Base-by-base conservation (phyloP, 1,284 basidiomycete genomes). In the Blastosporella zonata region DNA sequence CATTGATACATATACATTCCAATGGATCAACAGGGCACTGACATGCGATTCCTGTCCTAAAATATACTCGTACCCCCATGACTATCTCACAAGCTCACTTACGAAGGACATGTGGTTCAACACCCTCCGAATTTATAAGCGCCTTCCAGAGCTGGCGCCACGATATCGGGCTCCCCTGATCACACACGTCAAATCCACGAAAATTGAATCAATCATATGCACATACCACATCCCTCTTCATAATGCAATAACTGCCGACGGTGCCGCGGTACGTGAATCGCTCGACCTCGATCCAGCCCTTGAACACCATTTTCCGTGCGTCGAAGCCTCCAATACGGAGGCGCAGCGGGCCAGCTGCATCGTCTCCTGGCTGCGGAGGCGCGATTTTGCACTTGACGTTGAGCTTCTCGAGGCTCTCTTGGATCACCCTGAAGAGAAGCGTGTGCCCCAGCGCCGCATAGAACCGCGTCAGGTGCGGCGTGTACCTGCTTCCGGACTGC, bases 81-180 rank as follows among this genome's bases (percentile, higher is more conserved):
- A 34, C n/a, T 34, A 15, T 15, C 6, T 10, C 13, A n/a, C 13
- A 9, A 12, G 18, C 10, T 51, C 44, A 67, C 60, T 75, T 78
- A 53, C 67, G 65, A 45, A 83, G 64, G 8, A 87, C 84, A 63
- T 84, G 75, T 6, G 81, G 81, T 46, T 74, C 73, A 3, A 89
- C 68, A 1, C 60, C 54, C 1, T 69, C 63, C 6, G 74, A 77
- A 54, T 66, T 58, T 34, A 87, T 75, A 35, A 88, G 55, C 5
- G 69, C 70, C 59, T 81, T 87, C 84, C 85, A 89, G 33, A 88
- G 67, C 62, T 79, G 73, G 41, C 85, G 69, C 86, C 86, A 89
- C 28, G 82, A 84, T 40, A 89, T 81, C 21, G 86, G 86, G 59
- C 78, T 86, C 1, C 86, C 86, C 84, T 87, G 22, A 31, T 7